Evolutionary conservation across 495 filamentous ascomycete genomes (phyloP).

Genomic region (Penicillium lividum): DNA sequence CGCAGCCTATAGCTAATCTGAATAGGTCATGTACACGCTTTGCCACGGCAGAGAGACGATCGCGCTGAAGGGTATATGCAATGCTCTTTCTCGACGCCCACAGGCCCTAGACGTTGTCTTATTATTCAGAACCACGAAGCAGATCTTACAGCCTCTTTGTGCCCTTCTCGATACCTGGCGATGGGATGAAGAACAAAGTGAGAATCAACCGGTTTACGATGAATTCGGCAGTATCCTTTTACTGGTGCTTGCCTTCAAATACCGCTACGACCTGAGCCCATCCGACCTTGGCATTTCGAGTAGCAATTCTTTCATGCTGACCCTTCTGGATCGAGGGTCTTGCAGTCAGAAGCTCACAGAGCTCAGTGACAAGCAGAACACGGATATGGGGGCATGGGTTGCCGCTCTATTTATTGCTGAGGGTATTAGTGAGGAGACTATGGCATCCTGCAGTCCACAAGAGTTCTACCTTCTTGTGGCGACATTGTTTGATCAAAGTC

Average conservation of each 20-base stretch:
- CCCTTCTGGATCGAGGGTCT: constrained; percentile 67
- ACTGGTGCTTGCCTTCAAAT: constrained; percentile 75
- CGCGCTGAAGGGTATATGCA: constrained; percentile 83
- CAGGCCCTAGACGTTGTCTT: constrained; percentile 81
- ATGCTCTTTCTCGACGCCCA: constrained; percentile 74
- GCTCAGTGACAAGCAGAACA: constrained; percentile 70
- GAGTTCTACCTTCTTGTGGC: constrained; percentile 92
- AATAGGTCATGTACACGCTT: constrained; percentile 71
- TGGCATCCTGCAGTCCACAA: constrained; percentile 88
- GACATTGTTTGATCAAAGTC: constrained; percentile 82
- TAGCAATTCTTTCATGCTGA: constrained; percentile 73
- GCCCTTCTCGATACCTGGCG: constrained; percentile 83
- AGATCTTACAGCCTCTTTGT: constrained; percentile 81
- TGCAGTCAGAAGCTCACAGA: constrained; percentile 62
- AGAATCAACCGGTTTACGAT: constrained; percentile 95
- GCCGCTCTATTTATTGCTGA: constrained; percentile 83
- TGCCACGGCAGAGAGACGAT: constrained; percentile 87
- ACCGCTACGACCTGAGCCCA: constrained; percentile 74
- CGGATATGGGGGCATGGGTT: constrained; percentile 82
- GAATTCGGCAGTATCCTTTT: constrained; percentile 91
- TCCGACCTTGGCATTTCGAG: constrained; percentile 64
- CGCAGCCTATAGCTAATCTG: constrained; percentile 16
- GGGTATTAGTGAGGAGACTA: constrained; percentile 81
- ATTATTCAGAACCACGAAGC: constrained; percentile 75
- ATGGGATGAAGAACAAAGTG: constrained; percentile 90